Base-by-base conservation (phyloP, 331 rosid genomes). In the Ulmus americana region DNA sequence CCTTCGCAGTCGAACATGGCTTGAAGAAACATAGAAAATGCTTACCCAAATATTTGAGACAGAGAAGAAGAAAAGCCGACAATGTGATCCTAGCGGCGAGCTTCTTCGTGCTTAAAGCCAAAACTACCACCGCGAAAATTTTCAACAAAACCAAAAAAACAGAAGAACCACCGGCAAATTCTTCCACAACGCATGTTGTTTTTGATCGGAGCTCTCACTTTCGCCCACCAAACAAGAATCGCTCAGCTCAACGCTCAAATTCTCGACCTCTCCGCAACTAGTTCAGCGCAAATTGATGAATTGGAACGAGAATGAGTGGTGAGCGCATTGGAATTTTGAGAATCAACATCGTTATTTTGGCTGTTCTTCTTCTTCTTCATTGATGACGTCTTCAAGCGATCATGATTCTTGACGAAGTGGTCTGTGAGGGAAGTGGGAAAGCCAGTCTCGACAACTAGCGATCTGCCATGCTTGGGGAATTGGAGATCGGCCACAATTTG, bases 361-460 rank as follows among this genome's bases (percentile, higher is more conserved):
- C 9, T 7, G 2, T 14, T 3, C 41, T 39, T 61, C 1, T 68
- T 13, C 8, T 64, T 63, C 7, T 45, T 72, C 61, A 39, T 56
- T 11, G 84, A 67, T 58, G 39, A 76, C 10, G 57, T 58, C 60
- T 50, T 75, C 43, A 88, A 65, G 0, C 91, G 88, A 64, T 68
- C 83, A 1, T 89, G 87, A 68, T 91, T 91, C 79, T 88, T 85
- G 59, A 86, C 86, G 75, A 91, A 81, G 67, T 88, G 96, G 44
- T 91, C 96, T 65, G 88, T 77, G 55, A 91, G 89, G 18, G 97
- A 91, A n/a, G 97, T 77, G 18, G 97, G 97, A 52, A 91, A 91
- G 6, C 97, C 97, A 16, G 97, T 91, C 64, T 86, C 75, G 3
- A 91, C 95, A 71, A 91, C 90, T 0, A 91, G 88, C 0, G 97